Base-by-base conservation (phyloP, 768 basidiomycete genomes). In the Collybia mongolica region DNA sequence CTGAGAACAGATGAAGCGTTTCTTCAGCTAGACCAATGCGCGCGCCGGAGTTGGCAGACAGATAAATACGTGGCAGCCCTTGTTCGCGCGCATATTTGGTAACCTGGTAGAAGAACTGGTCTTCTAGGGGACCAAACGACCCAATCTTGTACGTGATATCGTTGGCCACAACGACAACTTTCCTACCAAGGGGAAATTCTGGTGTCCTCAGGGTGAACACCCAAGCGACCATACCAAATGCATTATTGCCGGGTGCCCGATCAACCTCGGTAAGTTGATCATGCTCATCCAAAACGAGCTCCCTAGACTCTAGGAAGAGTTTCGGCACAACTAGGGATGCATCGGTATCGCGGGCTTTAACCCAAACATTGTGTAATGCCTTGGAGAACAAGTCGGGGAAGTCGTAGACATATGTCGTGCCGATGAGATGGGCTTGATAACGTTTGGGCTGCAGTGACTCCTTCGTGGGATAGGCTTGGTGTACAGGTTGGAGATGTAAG, bases 321-420 rank as follows among this genome's bases (percentile, higher is more conserved):
- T 90, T 88, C 5, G 97, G 97, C 29, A 84, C 61, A 29, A 79
- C 76, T 44, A 94, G 70, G 15, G 83, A 80, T 11, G 91, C 73
- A 61, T 90, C 81, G 22, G 68, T 71, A 36, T 72, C 68, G 36
- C 87, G 82, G 39, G 83, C 83, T 59, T 86, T 84, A 55, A 80
- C 73, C 97, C 97, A 99, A 54, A 93, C 79, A 61, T 94, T 93
- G 62, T 93, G 90, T 52, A 98, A 75, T 6, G 96, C 94, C 73
- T 98, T 98, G 35, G 94, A 88, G 79, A 98, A 99, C 55, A 99
- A 83, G 61, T 97, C 97, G 37, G 97, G 97, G 87, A 98, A 99
- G 71, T 98, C 97, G 70, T 98, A 98, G 26, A 90, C 95, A 66
- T 98, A 99, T 44, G 97, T 99, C 24, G 97, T 99, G 46, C 97